Evolutionary conservation across 129 eudicot genomes (phyloP), one percentile per base, ranked within the genome.

Genomic region (Centaurea solstitialis): DNA sequence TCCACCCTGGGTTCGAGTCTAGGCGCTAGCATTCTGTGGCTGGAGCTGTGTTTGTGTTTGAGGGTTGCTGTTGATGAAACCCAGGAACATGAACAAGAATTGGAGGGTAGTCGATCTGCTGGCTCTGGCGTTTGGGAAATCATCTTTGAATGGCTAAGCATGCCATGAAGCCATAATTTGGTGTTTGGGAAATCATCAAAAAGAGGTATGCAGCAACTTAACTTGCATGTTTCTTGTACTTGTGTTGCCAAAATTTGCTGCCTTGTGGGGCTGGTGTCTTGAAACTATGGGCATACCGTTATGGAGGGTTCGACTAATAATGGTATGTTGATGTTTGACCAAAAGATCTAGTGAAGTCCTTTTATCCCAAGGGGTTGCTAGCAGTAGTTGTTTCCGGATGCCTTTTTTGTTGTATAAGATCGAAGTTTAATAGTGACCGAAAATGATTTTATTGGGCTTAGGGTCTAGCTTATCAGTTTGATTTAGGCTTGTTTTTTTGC

Each of bases 41-140:
- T 26, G 30, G 30, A 26, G 30, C 30, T 26, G 68, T 26, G 30
- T 26, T 26, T 64, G 30, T 64, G 68, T 64, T 64, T 18, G 68
- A 64, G 68, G 68, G 30, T 64, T 64, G 68, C 68, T 64, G 15
- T 18, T 64, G 68, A 22, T 64, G 68, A 64, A 64, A 64, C 68
- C 68, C 68, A 64, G 68, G 68, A 64, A 22, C 68, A 64, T 22
- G 68, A 64, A 64, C 68, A 22, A 64, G 68, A 64, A 64, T 6
- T 13, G 68, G 28, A 64, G 68, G 22, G 13, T 61, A 53, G 62
- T 53, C 47, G 62, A 33, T 33, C 37, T 33, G 62, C 20, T 5
- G 62, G 62, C 62, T 13, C 15, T 13, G 62, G 62, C 10, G 68
- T 21, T 7, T 17, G 67, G 67, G 67, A 18, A 33, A 33, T 33